Evolutionary conservation across 257 asterid species (phyloP).

Genomic region (Osmanthus fragrans): DNA sequence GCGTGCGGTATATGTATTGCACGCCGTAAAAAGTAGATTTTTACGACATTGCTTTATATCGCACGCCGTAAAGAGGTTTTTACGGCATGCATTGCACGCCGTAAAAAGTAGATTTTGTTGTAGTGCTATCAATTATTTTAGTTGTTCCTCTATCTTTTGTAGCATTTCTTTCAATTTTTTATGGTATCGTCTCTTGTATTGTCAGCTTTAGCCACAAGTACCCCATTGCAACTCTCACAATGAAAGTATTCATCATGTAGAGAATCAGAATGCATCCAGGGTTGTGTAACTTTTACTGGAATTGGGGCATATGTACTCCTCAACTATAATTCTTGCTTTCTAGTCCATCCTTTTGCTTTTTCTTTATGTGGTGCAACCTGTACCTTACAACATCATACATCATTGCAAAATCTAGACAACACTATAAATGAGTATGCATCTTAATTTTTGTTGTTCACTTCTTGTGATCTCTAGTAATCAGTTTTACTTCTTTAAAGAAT

Average conservation of each 20-base stretch:
- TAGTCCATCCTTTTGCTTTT: slow-evolving; percentile 86
- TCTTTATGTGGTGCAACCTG: slow-evolving; percentile 86
- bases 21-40: too few relatives aligned
- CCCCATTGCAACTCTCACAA: slow-evolving; percentile 83
- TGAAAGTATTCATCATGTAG: slow-evolving; percentile 80
- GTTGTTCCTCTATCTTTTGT: slow-evolving; percentile 66
- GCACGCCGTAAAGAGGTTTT: too few relatives aligned
- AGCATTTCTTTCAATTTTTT: slow-evolving; percentile 80
- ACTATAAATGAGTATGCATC: slow-evolving; percentile 86
- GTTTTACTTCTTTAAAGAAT: slow-evolving; percentile 90
- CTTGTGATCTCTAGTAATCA: slow-evolving; percentile 87
- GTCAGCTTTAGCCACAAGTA: slow-evolving; percentile 83
- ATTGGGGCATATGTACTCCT: slow-evolving; percentile 71
- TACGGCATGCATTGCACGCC: too few relatives aligned
- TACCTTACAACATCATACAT: slow-evolving; percentile 90
- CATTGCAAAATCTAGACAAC: slow-evolving; percentile 79
- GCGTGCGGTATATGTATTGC: too few relatives aligned
- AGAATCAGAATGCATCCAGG: slow-evolving; percentile 73
- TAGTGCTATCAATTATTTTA: too few relatives aligned
- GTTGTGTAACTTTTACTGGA: slow-evolving; percentile 66
- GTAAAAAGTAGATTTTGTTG: too few relatives aligned
- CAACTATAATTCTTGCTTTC: slow-evolving; percentile 84
- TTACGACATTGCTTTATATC: too few relatives aligned
- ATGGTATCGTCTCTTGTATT: slow-evolving; percentile 77
- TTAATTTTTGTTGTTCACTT: slow-evolving; percentile 54